These are phyloP conservation scores for Hemisphaericaspora subhashii DNA, from an alignment of 1,139 yeast species.

Conservation along the genomic window DNA sequence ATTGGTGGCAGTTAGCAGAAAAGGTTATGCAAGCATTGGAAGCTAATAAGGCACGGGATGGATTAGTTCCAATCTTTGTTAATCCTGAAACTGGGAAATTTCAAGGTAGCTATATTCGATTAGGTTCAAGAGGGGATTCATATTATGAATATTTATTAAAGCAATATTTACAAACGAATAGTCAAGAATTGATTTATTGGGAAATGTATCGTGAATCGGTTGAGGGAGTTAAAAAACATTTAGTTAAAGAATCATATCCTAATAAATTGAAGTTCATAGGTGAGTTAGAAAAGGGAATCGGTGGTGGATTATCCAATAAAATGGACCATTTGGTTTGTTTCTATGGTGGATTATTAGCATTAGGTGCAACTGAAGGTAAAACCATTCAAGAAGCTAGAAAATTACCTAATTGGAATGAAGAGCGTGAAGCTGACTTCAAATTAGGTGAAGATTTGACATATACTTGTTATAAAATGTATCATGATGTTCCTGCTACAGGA, in stretches of 20 bases:
- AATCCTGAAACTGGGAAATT: slow-evolving; percentile 73
- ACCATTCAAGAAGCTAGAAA: slow-evolving; percentile 44
- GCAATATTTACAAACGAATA: slow-evolving; percentile 78
- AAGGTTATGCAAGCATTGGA: slow-evolving; percentile 69
- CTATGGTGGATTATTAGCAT: slow-evolving; percentile 84
- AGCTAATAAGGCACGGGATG: slow-evolving; percentile 56
- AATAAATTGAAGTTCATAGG: slow-evolving; percentile 69
- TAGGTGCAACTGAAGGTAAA: slow-evolving; percentile 81
- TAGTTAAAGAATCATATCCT: slow-evolving; percentile 64
- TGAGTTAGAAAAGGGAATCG: slow-evolving; percentile 70
- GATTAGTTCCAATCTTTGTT: slow-evolving; percentile 80
- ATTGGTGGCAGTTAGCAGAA: slow-evolving; percentile 80
- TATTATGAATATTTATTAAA: slow-evolving; percentile 88
- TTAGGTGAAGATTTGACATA: slow-evolving; percentile 76
- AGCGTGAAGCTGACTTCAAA: slow-evolving; percentile 52
- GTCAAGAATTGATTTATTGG: slow-evolving; percentile 59
- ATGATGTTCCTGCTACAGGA: slow-evolving; percentile 64
- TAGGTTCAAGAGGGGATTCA: slow-evolving; percentile 92
- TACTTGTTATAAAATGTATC: slow-evolving; percentile 83
- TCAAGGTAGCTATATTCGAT: slow-evolving; percentile 63
- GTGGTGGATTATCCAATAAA: slow-evolving; percentile 61
- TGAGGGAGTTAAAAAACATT: slow-evolving; percentile 63
- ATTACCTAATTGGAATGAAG: slow-evolving; percentile 35
- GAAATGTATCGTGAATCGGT: slow-evolving; percentile 78
- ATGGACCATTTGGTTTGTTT: slow-evolving; percentile 96